Percentiles rank a stretch among this genome's conserved stretches.
These are phyloP conservation scores for Fusarium napiforme DNA, from an alignment of 2,329 filamentous ascomycete genomes.

Conservation along the genomic window DNA sequence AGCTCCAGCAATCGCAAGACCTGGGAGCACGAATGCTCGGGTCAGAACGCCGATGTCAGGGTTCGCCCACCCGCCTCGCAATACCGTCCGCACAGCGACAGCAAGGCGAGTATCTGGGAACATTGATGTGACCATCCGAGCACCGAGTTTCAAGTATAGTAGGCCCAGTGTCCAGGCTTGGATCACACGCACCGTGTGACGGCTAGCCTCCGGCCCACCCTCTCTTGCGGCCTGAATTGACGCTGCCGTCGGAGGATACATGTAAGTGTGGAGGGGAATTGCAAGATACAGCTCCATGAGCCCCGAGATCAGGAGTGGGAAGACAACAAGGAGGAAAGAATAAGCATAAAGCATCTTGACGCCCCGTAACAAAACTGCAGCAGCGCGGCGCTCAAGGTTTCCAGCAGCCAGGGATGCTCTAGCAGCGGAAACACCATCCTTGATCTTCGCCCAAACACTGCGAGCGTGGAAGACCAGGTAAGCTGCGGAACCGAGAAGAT, in stretches of 20 bases:
- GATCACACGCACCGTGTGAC: constrained; percentile 84
- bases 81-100: constrained; percentile 77
- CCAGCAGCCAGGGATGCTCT: constrained; percentile 39
- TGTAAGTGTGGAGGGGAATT: constrained; percentile 85
- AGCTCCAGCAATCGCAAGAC: constrained; percentile 67
- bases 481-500: constrained; percentile 75
- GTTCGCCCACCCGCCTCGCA: constrained; percentile 79
- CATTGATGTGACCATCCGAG: constrained; percentile 74
- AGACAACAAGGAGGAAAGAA: constrained; percentile 76
- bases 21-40: constrained; percentile 85
- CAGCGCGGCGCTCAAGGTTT: constrained; percentile 40
- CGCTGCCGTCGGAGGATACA: constrained; percentile 57
- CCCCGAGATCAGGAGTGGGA: constrained; percentile 82
- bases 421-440: constrained; percentile 44
- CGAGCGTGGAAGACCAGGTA: constrained; percentile 69
- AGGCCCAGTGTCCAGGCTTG: constrained; percentile 95
- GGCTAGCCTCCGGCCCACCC: constrained; percentile 43
- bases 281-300: constrained; percentile 89
- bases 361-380: constrained; percentile 47
- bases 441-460: constrained; percentile 50
- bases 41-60: constrained; percentile 85
- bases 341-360: constrained; percentile 77
- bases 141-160: constrained; percentile 85
- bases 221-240: constrained; percentile 44
- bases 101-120: constrained; percentile 77